Evolutionary conservation across 2,329 filamentous ascomycete species (phyloP).

Genomic region (Neurospora crassa): DNA sequence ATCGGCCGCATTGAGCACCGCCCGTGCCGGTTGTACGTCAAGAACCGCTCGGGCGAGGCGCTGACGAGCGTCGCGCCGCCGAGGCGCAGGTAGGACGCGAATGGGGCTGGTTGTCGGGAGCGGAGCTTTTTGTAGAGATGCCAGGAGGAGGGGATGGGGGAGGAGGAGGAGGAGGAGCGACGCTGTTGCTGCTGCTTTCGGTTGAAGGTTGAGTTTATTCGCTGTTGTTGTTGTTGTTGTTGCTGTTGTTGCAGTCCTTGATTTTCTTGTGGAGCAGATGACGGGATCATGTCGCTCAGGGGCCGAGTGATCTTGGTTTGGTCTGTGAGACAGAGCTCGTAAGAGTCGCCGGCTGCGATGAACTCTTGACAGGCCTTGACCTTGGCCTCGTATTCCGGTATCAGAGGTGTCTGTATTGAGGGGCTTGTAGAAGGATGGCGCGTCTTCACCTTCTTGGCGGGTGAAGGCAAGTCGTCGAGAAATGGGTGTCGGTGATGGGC

Average conservation of each 20-base stretch:
- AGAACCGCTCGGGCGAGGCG: slow-evolving; percentile 82
- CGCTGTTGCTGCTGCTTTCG: slow-evolving; percentile 1
- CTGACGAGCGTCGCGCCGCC: slow-evolving; percentile 62
- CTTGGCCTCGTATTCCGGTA: slow-evolving; percentile 51
- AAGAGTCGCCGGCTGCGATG: slow-evolving; percentile 70
- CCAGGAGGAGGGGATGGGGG: slow-evolving; percentile 44
- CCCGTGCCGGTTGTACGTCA: slow-evolving; percentile 46
- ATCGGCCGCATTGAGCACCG: slow-evolving; percentile 79
- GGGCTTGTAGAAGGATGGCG: slow-evolving; percentile 12
- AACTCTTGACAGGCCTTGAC: slow-evolving; percentile 61
- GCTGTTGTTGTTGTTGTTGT: neutral
- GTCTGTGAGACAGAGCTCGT: slow-evolving; percentile 76
- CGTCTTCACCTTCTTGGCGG: slow-evolving; percentile 2
- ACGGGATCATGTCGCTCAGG: slow-evolving; percentile 15
- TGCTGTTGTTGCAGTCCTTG: slow-evolving; percentile 7
- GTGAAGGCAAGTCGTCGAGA: slow-evolving; percentile 1
- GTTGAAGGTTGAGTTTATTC: slow-evolving; percentile 1
- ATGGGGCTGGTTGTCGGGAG: slow-evolving; percentile 67
- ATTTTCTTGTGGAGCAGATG: slow-evolving; percentile 30
- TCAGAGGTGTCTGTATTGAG: slow-evolving; percentile 30
- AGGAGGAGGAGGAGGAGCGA: neutral
- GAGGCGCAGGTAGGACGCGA: slow-evolving; percentile 72
- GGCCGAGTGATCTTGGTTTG: slow-evolving; percentile 54
- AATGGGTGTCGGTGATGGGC: neutral
- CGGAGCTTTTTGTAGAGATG: slow-evolving; percentile 62